These are phyloP conservation scores for Tricholoma saponaceum DNA, from an alignment of 768 basidiomycete genomes.

Conservation along the genomic window DNA sequence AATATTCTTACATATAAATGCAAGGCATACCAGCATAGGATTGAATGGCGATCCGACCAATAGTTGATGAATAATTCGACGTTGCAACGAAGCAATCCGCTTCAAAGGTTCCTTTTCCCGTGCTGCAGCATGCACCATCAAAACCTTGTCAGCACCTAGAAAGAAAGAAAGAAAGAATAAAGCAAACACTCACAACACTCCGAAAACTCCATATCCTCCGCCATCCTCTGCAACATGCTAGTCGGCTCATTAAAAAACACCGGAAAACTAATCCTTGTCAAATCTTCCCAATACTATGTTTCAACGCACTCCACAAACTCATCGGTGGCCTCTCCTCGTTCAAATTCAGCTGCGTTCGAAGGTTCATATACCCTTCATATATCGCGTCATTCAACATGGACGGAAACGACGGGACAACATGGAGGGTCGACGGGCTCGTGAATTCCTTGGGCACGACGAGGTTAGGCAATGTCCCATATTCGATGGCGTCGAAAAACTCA, in stretches of 20 bases:
- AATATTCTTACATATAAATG: too few species aligned
- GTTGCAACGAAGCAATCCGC: slow-evolving; percentile 92
- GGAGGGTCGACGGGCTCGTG: slow-evolving; percentile 30
- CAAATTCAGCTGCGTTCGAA: slow-evolving; percentile 60
- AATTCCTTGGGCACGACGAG: slow-evolving; percentile 65
- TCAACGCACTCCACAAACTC: slow-evolving; percentile 92
- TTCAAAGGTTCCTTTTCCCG: slow-evolving; percentile 71
- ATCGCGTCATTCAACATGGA: slow-evolving; percentile 26
- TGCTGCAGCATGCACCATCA: slow-evolving; percentile 80
- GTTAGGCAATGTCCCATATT: slow-evolving; percentile 73
- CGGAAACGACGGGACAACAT: slow-evolving; percentile 14
- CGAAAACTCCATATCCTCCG: slow-evolving; percentile 97
- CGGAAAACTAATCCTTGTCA: slow-evolving; percentile 94
- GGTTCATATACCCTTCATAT: slow-evolving; percentile 65
- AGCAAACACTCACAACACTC: slow-evolving; percentile 80
- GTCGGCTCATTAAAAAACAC: slow-evolving; percentile 94
- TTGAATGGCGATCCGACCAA: slow-evolving; percentile 97
- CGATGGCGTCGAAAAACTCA: slow-evolving; percentile 98
- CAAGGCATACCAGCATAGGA: slow-evolving; percentile 85
- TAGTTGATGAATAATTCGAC: slow-evolving; percentile 94
- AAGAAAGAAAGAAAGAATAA: not conserved
- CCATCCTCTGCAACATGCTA: slow-evolving; percentile 96
- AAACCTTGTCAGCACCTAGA: slow-evolving; percentile 3
- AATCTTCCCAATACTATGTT: slow-evolving; percentile 94
- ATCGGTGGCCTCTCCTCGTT: slow-evolving; percentile 82